Base-by-base conservation (phyloP, 164 flowering plant species). In the Saururus chinensis region DNA sequence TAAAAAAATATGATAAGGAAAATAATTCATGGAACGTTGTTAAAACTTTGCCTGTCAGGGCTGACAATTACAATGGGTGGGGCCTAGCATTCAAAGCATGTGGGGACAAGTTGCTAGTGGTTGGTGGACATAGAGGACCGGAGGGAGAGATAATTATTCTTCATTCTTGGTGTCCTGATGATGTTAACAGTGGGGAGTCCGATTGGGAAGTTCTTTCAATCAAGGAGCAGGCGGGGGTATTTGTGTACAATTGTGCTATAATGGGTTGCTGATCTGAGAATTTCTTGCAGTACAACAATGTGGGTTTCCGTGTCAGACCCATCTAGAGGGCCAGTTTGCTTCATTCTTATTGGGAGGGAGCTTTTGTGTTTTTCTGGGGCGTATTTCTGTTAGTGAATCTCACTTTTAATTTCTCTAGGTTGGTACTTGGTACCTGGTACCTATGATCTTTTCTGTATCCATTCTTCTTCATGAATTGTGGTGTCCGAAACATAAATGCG, bases 1-100 rank as follows among this genome's bases (percentile, higher is more conserved):
- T 78, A 25, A 73, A 74, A 62, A 78, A 73, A 56, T 78, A 78
- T 70, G 67, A 78, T 35, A 78, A 78, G 73, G 40, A 0, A 7
- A 73, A 64, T 53, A 75, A 72, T 25, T 13, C 45, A 4, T 78
- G 79, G 81, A 40, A 19, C 37, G 65, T 72, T 17, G 68, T 75
- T 56, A 68, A 65, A 25, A 70, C 72, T 42, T 57, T 75, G 65
- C 81, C 79, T 0, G 75, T 73, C 35, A 66, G 75, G 40, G 81
- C 77, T 5, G 79, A 71, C 54, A 70, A 74, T 2, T 59, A 67
- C 60, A 73, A 73, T 66, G 81, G 81, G 52, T 78, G 81, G 81
- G 81, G 81, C 5, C 37, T 78, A 16, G 81, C 81, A 10, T 75
- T 78, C 61, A 75, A 74, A 71, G 77, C 75, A 51, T 78, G 79